Evolutionary conservation across 2,329 filamentous ascomycete genomes (phyloP), one percentile per base, ranked within the genome.

Genomic region (Cercospora zeina): DNA sequence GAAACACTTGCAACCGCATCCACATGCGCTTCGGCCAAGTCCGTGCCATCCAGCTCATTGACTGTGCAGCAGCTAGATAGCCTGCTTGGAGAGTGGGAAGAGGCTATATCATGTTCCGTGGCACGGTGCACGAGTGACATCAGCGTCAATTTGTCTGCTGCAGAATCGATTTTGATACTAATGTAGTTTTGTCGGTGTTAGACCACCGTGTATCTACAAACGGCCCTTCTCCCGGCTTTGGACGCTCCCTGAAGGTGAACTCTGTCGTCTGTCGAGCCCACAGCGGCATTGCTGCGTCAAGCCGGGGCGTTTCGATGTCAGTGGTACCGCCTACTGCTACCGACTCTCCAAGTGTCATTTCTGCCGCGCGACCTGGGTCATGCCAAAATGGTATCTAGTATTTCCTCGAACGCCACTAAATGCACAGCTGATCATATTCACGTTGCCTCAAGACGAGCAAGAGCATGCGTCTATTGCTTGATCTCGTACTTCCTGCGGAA

Each of bases 401-500:
- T 45, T 31, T 54, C 33, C 31, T 60, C 33, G 42, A 56, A 61
- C 53, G 62, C 54, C 53, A 27, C 33, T 19, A 33, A 57, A 59
- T 59, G 56, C 50, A 45, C 21, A 31, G 54, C 24, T 47, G 42
- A 47, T 53, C n/a, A n/a, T 53, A 53, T 53, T 53, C 6, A n/a
- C 16, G 31, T 53, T 34, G 27, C 27, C 27, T 33, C 49, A 14
- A 19, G n/a, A 34, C 49, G n/a, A n/a, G 30, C 37, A 30, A 14
- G 27, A 13, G 45, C 21, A 30, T 33, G 39, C 36, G 33, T 65
- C 69, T 79, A 81, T 69, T 78, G 73, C 77, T 81, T 81, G 69
- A 82, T 73, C 69, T 75, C 78, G 69, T 82, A 82, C 30, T 70
- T 75, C 69, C 80, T 75, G 66, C 79, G 75, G 78, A 82, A 82